These are phyloP conservation scores for Talaromyces ruber DNA, from an alignment of 495 filamentous ascomycete species.

Conservation along the genomic window DNA sequence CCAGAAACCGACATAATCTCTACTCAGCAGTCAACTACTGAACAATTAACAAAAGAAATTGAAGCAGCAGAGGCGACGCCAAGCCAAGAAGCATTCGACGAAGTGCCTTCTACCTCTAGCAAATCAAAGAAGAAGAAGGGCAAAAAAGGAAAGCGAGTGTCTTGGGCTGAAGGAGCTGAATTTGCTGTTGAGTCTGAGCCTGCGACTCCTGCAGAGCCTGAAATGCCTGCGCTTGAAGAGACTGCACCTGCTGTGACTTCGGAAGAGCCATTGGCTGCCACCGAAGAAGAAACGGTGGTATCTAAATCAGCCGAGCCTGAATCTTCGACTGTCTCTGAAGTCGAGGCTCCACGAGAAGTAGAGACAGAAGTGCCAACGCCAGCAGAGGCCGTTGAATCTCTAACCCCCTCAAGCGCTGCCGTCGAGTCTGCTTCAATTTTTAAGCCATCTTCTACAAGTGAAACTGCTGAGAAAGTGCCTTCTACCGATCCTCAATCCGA, in stretches of 20 bases:
- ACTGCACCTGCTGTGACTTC: too few relatives aligned
- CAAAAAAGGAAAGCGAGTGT: constrained; percentile 10
- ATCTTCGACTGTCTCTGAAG: not conserved
- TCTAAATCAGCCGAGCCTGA: not conserved
- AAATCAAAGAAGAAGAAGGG: constrained; percentile 24
- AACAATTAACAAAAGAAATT: not conserved
- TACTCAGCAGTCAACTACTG: not conserved
- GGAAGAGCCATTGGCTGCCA: not conserved
- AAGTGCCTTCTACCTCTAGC: constrained; percentile 6
- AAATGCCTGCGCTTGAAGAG: not conserved
- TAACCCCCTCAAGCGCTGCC: not conserved
- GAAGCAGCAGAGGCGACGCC: not conserved
- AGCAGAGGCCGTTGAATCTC: not conserved
- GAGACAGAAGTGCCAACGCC: constrained; percentile 10
- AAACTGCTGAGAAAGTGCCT: not conserved
- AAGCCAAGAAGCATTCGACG: constrained; percentile 5
- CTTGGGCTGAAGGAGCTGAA: constrained; percentile 7
- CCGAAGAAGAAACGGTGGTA: not conserved
- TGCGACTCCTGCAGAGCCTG: not conserved
- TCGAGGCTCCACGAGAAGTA: constrained; percentile 3
- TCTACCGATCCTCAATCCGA: not conserved
- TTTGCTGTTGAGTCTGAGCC: not conserved
- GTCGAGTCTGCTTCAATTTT: not conserved
- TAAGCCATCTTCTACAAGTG: not conserved
- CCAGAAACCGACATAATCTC: not conserved